Evolutionary conservation across 2,329 filamentous ascomycete genomes (phyloP), one percentile per base, ranked within the genome.

Genomic region (Claviceps arundinis): DNA sequence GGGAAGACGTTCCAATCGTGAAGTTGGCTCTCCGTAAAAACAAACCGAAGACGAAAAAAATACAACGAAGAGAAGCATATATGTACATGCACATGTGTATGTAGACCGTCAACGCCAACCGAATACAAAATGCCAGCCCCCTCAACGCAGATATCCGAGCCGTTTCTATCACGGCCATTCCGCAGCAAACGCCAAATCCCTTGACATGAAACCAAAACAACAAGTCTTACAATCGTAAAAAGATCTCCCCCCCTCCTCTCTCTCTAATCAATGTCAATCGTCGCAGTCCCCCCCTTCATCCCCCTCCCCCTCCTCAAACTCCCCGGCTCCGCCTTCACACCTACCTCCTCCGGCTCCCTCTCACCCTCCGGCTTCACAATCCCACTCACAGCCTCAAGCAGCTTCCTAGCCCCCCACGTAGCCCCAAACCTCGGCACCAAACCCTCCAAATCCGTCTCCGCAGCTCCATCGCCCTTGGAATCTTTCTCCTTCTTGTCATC

Each of bases 381-480:
- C 5, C 70, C 72, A 53, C 70, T 73, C 16, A 76, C 68, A 9
- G 72, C 70, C 59, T 72, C 67, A 51, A 76, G 63, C 44, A 75
- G 62, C 55, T 73, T 65, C 38, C 68, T 64, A 37, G 73, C 71
- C 5, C 63, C 66, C 73, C 73, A 76, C 26, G 62, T 65, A 0
- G 68, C 67, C 47, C 60, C 63, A 44, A 75, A 64, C 40, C 57
- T 60, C 1, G 70, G 61, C 14, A 75, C 71, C 9, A 61, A 58
- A 3, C 68, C 65, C 13, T 68, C 65, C 7, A 74, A 57, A 22
- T 54, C 54, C 4, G 43, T 53, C 1, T 64, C 60, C 8, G 26
- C 26, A 30, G 26, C 26, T 9, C 8, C 26, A 9, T 30, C 26
- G 9, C 26, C 26, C 26, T 30, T 30, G 5, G 53, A 52, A 4